phyloP scores from a whole-genome alignment of 1,139 yeast genomes.

The Sugiyamaella xylanicola region DNA sequence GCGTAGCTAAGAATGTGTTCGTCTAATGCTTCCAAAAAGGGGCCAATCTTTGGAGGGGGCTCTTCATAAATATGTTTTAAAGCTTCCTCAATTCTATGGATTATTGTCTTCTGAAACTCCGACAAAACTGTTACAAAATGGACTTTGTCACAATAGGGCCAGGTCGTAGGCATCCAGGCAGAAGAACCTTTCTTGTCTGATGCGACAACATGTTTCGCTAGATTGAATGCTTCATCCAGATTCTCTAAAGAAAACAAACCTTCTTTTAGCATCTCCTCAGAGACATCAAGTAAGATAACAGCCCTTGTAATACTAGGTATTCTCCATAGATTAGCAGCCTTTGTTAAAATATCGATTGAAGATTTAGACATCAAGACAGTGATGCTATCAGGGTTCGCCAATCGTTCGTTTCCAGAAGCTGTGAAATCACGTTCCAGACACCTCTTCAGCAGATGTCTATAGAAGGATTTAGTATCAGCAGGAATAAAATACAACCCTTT shows the following conservation, averaged over 20 bases:
- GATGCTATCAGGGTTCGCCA: slow-evolving; percentile 40
- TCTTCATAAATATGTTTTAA: slow-evolving; percentile 52
- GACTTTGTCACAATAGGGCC: slow-evolving; percentile 56
- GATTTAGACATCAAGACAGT: slow-evolving; percentile 44
- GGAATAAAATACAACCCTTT: slow-evolving; percentile 35
- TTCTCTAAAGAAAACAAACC: slow-evolving; percentile 75
- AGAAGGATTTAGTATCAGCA: slow-evolving; percentile 46
- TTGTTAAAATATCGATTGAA: slow-evolving; percentile 47
- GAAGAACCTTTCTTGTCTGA: slow-evolving; percentile 38
- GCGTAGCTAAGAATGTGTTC: slow-evolving; percentile 55
- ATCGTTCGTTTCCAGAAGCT: slow-evolving; percentile 34
- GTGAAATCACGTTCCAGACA: slow-evolving; percentile 41
- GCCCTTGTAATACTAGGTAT: slow-evolving; percentile 57
- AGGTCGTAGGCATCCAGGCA: slow-evolving; percentile 47
- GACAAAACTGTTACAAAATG: slow-evolving; percentile 56
- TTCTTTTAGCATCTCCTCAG: slow-evolving; percentile 49
- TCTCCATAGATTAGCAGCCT: slow-evolving; percentile 63
- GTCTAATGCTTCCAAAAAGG: slow-evolving; percentile 54
- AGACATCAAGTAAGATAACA: slow-evolving; percentile 53
- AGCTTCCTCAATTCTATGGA: slow-evolving; percentile 51
- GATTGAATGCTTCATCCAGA: slow-evolving; percentile 43
- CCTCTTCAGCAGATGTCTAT: slow-evolving; percentile 39
- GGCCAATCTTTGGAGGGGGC: slow-evolving; percentile 64
- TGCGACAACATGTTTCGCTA: slow-evolving; percentile 48
- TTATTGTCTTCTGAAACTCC: slow-evolving; percentile 52